Evolutionary conservation across 257 asterid species (phyloP), one percentile per base, ranked within the genome.

Genomic region (Penstemon barbatus): DNA sequence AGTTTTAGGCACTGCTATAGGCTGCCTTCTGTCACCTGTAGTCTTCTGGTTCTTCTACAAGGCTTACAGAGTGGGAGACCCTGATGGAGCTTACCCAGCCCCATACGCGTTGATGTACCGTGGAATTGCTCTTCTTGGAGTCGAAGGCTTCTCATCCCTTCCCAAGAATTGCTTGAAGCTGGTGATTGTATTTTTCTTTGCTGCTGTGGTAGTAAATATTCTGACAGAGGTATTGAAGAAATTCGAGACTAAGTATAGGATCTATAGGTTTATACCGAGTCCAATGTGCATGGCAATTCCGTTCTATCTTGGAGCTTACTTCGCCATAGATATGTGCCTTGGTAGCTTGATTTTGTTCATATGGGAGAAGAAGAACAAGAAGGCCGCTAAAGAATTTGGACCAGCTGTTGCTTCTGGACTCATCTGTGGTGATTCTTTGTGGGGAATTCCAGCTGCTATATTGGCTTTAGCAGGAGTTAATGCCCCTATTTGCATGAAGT

Each of bases 231-330:
- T 77, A 33, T 39, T 85, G 77, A 61, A 57, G 63, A 71, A 13
- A 57, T 52, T 6, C 7, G 97, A 90, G 51, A 84, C 80, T 0
- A 90, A 71, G 70, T 79, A 44, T 10, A 33, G 73, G 74, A 50
- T 84, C 0, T 72, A 84, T 61, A 65, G 91, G 69, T 84, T 86
- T 40, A 44, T 90, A 3, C 95, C 97, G 0, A 87, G 82, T 61
- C 88, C 97, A 0, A 90, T 90, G 97, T 90, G 93, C 74, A 85
- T 90, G 95, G 97, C 97, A 0, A 86, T 87, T 8, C 97, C 97
- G 0, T 87, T 90, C 82, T 87, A 87, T 58, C 73, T 90, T 0
- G 93, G 97, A 3, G 87, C 81, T 0, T 90, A 87, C 67, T 90
- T 90, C 39, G 76, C 95, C 40, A 87, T 87, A 19, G 97, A 90